Percentiles rank a stretch among this genome's conserved stretches.
These are phyloP conservation scores for Microcera coccophila DNA, from an alignment of 2,329 filamentous ascomycete genomes.

Conservation along the genomic window DNA sequence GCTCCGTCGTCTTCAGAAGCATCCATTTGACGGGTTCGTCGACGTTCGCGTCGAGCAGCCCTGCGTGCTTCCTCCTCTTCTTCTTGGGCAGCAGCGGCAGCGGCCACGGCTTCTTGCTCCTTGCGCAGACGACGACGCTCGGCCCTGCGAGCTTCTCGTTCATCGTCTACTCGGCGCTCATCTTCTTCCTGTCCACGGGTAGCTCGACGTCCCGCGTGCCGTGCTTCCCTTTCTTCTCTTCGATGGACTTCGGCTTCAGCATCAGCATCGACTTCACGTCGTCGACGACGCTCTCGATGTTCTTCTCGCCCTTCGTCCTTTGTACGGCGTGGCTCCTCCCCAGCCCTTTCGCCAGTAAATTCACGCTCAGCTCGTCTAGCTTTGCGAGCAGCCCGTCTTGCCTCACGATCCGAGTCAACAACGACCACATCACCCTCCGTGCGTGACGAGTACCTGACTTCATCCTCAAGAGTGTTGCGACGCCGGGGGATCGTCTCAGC, in stretches of 20 bases:
- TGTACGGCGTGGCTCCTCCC: slow-evolving; percentile 53
- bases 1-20: slow-evolving; percentile 51
- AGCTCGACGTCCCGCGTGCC: slow-evolving; percentile 51
- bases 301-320: slow-evolving; percentile 57
- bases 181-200: slow-evolving; percentile 30
- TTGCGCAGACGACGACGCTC: slow-evolving; percentile 49
- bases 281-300: slow-evolving; percentile 53
- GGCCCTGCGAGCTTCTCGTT: slow-evolving; percentile 50
- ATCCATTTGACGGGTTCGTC: slow-evolving; percentile 44
- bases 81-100: slow-evolving; percentile 39
- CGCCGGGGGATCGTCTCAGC: slow-evolving; percentile 38
- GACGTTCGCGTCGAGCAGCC: slow-evolving; percentile 47
- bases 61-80: slow-evolving; percentile 45
- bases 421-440: slow-evolving; percentile 46
- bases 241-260: slow-evolving; percentile 48
- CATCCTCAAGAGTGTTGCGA: slow-evolving; percentile 51
- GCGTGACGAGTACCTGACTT: slow-evolving; percentile 43
- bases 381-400: slow-evolving; percentile 50
- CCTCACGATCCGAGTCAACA: slow-evolving; percentile 57
- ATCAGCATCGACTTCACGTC: slow-evolving; percentile 48
- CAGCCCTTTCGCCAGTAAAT: slow-evolving; percentile 52
- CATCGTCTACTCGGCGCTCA: slow-evolving; percentile 37
- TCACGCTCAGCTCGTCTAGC: slow-evolving; percentile 32
- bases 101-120: slow-evolving; percentile 44
- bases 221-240: slow-evolving; percentile 44